Evolutionary conservation across 352 stramenopile species (phyloP), one percentile per base, ranked within the genome.

Genomic region (Blastocystis sp.): DNA sequence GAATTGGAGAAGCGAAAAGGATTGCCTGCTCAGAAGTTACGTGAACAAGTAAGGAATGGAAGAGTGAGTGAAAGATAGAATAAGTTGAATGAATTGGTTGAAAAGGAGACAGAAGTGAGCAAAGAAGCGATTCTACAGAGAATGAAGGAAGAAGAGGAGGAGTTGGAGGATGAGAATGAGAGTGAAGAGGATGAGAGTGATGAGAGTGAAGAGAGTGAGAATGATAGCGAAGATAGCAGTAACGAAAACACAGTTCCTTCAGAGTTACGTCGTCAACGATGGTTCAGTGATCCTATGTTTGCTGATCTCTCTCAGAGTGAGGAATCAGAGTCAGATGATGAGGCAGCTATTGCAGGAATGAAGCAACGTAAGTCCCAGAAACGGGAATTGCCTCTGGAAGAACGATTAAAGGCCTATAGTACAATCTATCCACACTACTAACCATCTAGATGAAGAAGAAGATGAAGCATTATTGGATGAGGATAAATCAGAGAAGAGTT

Each of bases 311-410:
- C 93, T 0, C 91, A 91, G 12, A 91, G 94, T 0, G 90, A 93
- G 0, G 89, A 93, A 0, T 75, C 75, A 1, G 92, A 92, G 54
- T n/a, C n/a, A n/a, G n/a, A n/a, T n/a, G 90, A 93, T 1, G 87
- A 88, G 0, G 21, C 89, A 6, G 58, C 58, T 11, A 29, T 29
- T n/a, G 83, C 7, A 54, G 51, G 16, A 61, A 89, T 16, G 57
- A 88, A 24, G 81, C 74, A 27, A 73, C 77, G 87, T 29, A 7
- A 16, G 59, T 57, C 52, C 59, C 52, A 67, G 39, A 67, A 78
- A 74, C 43, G 87, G 46, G 63, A 89, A 42, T 54, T 21, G 0
- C 88, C 61, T 29, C 58, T 88, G 57, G 37, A 58, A 11, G 88
- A 88, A 58, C 56, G 69, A 6, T 59, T 88, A n/a, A 56, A 75